Evolutionary conservation across 257 asterid species (phyloP), one percentile per base, ranked within the genome.

Genomic region (Solanum peruvianum): DNA sequence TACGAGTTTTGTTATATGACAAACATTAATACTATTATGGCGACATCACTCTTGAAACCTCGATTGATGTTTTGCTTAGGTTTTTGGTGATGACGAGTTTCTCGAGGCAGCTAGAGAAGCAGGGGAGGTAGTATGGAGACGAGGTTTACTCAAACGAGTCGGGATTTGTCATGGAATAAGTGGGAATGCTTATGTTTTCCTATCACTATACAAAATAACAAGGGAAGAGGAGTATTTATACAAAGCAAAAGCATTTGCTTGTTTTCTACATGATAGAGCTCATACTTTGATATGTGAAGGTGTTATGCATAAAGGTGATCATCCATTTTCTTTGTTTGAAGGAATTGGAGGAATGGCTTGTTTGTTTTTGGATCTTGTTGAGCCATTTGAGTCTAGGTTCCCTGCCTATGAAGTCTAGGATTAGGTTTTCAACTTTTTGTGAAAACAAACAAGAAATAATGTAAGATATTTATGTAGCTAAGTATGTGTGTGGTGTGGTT

Each of bases 131-230:
- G 96, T 96, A 3, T 96, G 99, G 98, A 88, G 80, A n/a, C 86
- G 98, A 49, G 99, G 99, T 45, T 89, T 96, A 10, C 96, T 95
- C 41, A 96, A 92, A 88, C 94, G 96, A 84, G 92, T 96, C 4
- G 98, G 98, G 49, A 21, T 96, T 7, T 96, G 99, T 82, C 98
- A 95, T 39, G 99, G 98, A 84, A 91, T 96, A n/a, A 93, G 98
- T 83, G 98, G 98, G 31, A 96, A 96, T 82, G 88, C 99, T 33
- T 95, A 95, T 69, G 93, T 91, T 27, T 96, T 96, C 78, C 94
- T 95, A 78, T 90, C 98, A 18, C 92, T 95, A 44, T 93, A 94
- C 88, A 92, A 83, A 75, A 67, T 94, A 66, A 95, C 98, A 3
- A 93, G 98, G 7, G 91, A 92, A 35, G 92, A 91, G 21, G 94